A percentile compares a stretch with the other conserved stretches of the same genome.
These are phyloP conservation scores for Hysterium pulicare DNA, from an alignment of 2,329 filamentous ascomycete genomes.

Conservation along the genomic window DNA sequence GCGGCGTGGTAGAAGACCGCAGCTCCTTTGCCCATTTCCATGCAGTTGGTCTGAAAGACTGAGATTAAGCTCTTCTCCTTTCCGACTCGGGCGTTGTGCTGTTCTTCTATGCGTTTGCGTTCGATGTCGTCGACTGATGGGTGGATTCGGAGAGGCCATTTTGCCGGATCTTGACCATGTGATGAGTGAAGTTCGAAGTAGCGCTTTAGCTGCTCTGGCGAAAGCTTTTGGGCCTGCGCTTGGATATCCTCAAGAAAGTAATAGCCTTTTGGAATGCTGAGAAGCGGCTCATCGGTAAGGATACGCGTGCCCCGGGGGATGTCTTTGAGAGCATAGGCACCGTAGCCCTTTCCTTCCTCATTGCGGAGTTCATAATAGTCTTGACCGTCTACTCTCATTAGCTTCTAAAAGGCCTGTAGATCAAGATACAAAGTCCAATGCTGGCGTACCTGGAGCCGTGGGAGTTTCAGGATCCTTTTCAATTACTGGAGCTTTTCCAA, in stretches of 20 bases:
- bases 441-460: too few relatives aligned
- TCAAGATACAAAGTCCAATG: too few relatives aligned
- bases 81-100: constrained; percentile 27
- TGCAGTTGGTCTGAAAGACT: constrained; percentile 44
- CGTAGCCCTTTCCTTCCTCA: constrained; percentile 47
- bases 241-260: constrained; percentile 35
- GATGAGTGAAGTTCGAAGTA: constrained; percentile 30
- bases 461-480: too few relatives aligned
- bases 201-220: constrained; percentile 13
- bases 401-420: neutral
- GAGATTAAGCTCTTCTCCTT: constrained; percentile 19
- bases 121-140: constrained; percentile 14
- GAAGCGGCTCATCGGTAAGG: constrained; percentile 38
- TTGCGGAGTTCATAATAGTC: constrained; percentile 30
- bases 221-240: constrained; percentile 19
- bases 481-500: too few relatives aligned
- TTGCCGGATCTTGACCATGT: constrained; percentile 22
- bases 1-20: constrained; percentile 36
- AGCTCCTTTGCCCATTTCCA: constrained; percentile 30
- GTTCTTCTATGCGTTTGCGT: constrained; percentile 24
- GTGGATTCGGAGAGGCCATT: constrained; percentile 27
- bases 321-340: constrained; percentile 36
- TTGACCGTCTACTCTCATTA: constrained; percentile 12
- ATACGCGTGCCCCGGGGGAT: constrained; percentile 40
- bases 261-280: constrained; percentile 28